Base-by-base conservation (phyloP, 768 basidiomycete species). In the Collybia nuda region DNA sequence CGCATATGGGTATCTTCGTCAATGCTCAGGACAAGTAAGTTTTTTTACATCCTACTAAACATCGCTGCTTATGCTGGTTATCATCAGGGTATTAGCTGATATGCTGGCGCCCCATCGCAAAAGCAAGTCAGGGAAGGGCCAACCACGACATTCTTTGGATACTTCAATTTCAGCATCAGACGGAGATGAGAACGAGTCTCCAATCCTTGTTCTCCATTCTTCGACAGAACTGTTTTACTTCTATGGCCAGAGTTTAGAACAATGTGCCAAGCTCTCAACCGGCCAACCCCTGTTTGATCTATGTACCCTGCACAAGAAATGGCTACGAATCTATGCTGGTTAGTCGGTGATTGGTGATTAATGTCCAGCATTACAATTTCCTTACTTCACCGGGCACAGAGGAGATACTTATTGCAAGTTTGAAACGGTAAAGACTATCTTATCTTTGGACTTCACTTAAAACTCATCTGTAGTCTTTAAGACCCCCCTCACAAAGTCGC, bases 211-310 rank as follows among this genome's bases (percentile, higher is more conserved):
- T 1, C 78, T 98, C 6, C 90, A 93, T 0, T 94, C 92, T 0
- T 98, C 95, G 0, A 98, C 95, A 0, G 95, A 98, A 58, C 71
- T 99, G 15, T 99, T 98, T 74, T 97, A 95, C 66, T 93, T 97
- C 69, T 98, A 98, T 63, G 92, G 86, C 0, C 94, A 98, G 65
- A 94, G 87, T 48, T 71, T 99, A 29, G 97, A 98, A 46, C 91
- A 94, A 62, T 98, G 96, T 61, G 88, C 91, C 2, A 94, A 90
- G 61, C 74, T 97, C 3, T 94, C 91, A 8, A 91, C 86, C 0
- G 88, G 90, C 0, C 83, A 87, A 52, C 81, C 93, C 4, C 69
- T 99, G 54, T 88, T 84, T 64, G 93, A 96, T 57, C 65, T 99
- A 29, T 83, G 82, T 47, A 77, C 74, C 15, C 67, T 99, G 35